phyloP scores from a whole-genome alignment of 2,329 filamentous ascomycete genomes.

The Fusarium continuum region DNA sequence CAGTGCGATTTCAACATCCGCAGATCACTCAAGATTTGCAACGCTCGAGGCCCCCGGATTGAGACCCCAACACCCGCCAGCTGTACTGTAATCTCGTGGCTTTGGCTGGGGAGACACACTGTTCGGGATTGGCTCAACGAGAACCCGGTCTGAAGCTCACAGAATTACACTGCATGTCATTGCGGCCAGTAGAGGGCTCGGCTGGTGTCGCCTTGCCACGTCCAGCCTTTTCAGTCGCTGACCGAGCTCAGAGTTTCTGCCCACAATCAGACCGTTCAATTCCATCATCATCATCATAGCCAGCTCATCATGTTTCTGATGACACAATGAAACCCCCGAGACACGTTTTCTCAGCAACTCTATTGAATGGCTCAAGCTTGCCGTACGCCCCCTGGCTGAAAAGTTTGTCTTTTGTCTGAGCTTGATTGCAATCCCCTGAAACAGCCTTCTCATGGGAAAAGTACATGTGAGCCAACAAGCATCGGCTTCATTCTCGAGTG shows the following conservation, averaged over 20 bases:
- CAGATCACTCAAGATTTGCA: not conserved
- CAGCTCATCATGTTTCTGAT: slow-evolving; percentile 38
- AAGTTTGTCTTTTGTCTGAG: not conserved
- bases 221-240: slow-evolving; percentile 29
- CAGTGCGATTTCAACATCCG: slow-evolving; percentile 25
- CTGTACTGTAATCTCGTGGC: slow-evolving; percentile 10
- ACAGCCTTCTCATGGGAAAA: not conserved
- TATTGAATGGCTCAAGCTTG: slow-evolving; percentile 28
- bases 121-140: slow-evolving; percentile 27
- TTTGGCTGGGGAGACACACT: slow-evolving; percentile 21
- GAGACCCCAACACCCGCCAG: not conserved
- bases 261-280: slow-evolving; percentile 21
- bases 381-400: not conserved
- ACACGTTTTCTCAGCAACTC: slow-evolving; percentile 33
- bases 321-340: slow-evolving; percentile 25
- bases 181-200: slow-evolving; percentile 25
- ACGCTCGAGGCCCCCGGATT: not conserved
- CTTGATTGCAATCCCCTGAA: slow-evolving; percentile 2
- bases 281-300: slow-evolving; percentile 36
- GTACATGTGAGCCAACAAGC: not conserved
- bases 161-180: slow-evolving; percentile 22
- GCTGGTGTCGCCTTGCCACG: slow-evolving; percentile 29
- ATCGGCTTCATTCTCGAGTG: not conserved
- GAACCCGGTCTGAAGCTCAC: slow-evolving; percentile 19
- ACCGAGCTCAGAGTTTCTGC: slow-evolving; percentile 21